Conservation (phyloP, 805 yeast genomes). For the Starmerella riodocensis region DNA sequence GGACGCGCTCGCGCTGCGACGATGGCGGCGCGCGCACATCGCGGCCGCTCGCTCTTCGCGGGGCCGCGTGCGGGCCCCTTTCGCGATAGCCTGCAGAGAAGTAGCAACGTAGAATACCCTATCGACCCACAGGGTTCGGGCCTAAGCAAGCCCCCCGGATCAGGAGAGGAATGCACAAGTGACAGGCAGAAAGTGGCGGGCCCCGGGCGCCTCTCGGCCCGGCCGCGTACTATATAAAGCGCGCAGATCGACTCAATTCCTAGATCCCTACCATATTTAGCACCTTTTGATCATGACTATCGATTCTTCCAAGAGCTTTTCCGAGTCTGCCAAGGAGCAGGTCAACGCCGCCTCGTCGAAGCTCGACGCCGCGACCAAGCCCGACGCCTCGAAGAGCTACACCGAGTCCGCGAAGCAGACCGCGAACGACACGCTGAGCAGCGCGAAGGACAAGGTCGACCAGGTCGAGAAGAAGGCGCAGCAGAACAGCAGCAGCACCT, state of each 20-base stretch:
- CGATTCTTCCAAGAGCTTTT: slow-evolving; percentile 40
- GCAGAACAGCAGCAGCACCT: too few species aligned
- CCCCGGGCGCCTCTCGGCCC: neutral
- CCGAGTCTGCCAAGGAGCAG: slow-evolving; percentile 54
- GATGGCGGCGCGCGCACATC: neutral
- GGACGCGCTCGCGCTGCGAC: neutral
- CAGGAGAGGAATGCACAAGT: neutral
- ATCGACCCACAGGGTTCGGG: too few species aligned
- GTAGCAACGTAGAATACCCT: neutral
- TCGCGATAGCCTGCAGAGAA: neutral
- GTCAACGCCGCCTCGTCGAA: slow-evolving; percentile 63
- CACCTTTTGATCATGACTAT: neutral
- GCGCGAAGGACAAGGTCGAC: too few species aligned
- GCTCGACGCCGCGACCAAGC: too few species aligned
- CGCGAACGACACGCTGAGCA: too few species aligned
- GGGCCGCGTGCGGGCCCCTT: neutral
- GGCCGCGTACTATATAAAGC: neutral
- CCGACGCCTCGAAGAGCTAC: too few species aligned
- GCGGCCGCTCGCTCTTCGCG: neutral
- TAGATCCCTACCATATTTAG: neutral
- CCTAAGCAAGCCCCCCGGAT: neutral
- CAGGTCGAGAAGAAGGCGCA: too few species aligned
- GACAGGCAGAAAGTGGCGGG: neutral
- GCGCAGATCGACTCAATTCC: too few species aligned
- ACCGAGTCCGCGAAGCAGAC: too few species aligned